These are phyloP conservation scores for Colletotrichum acutatum DNA, from an alignment of 2,329 filamentous ascomycete species.

Conservation along the genomic window DNA sequence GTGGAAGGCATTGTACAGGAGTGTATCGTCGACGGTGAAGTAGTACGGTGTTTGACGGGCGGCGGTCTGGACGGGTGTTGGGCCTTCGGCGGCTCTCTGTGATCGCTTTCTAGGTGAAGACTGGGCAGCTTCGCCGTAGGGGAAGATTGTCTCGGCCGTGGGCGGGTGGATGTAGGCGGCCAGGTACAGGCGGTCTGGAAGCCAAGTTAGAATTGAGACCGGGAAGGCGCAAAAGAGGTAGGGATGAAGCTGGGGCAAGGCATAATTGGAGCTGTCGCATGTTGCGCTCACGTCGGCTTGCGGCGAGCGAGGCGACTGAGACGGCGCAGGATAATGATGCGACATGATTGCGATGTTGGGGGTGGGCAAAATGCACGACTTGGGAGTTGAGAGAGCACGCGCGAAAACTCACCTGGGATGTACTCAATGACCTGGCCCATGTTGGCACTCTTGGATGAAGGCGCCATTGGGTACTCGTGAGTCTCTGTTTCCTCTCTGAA, in stretches of 20 bases:
- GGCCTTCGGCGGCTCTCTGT: constrained; percentile 69
- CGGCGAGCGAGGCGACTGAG: constrained; percentile 1
- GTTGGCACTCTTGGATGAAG: constrained; percentile 65
- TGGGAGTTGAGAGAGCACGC: constrained; percentile 7
- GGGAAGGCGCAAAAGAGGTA: constrained; percentile 38
- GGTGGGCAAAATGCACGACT: constrained; percentile 3
- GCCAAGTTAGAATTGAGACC: constrained; percentile 50
- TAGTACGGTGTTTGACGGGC: constrained; percentile 78
- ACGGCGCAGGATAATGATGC: constrained; percentile 44
- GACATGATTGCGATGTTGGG: constrained; percentile 39
- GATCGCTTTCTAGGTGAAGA: constrained; percentile 49
- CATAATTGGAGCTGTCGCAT: neutral
- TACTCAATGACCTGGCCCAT: constrained; percentile 95
- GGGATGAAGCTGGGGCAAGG: constrained; percentile 18
- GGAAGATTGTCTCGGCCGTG: constrained; percentile 84
- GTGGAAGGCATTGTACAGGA: constrained; percentile 98
- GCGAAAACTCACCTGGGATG: constrained; percentile 79
- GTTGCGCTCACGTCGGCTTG: constrained; percentile 14
- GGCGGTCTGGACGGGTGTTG: constrained; percentile 46
- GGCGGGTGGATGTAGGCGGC: constrained; percentile 90
- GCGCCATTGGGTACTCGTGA: constrained; percentile 56
- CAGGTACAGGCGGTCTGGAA: constrained; percentile 89
- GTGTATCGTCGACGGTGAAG: constrained; percentile 91
- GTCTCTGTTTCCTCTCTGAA: constrained; percentile 16
- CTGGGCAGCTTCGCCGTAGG: constrained; percentile 72